Conservation (phyloP, 352 stramenopile species). For the Detonula confervacea region DNA sequence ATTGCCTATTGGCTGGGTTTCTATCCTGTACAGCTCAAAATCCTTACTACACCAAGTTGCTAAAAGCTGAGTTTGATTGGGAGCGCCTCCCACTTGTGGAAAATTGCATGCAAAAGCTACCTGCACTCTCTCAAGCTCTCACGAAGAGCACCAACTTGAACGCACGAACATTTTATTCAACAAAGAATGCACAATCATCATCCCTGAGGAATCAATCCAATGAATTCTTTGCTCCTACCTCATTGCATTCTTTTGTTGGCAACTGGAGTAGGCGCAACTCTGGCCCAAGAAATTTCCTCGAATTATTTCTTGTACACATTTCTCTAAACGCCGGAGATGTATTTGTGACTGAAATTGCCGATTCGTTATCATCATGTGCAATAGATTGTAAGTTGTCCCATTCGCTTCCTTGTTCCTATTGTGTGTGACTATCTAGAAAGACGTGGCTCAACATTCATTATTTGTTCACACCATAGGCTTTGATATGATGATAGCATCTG, state of each 20-base stretch:
- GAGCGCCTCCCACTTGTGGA: slow-evolving; percentile 38
- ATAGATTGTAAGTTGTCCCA: slow-evolving; percentile 60
- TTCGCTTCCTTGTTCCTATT: neutral
- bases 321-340: slow-evolving; percentile 65
- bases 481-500: slow-evolving; percentile 22
- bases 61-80: slow-evolving; percentile 44
- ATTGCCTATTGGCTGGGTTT: slow-evolving; percentile 73
- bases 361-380: slow-evolving; percentile 60
- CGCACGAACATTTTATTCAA: neutral
- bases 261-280: slow-evolving; percentile 67
- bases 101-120: slow-evolving; percentile 11
- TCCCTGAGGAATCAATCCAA: slow-evolving; percentile 13
- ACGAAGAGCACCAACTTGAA: slow-evolving; percentile 6
- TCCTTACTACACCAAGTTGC: slow-evolving; percentile 40
- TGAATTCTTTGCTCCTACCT: slow-evolving; percentile 32
- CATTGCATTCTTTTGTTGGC: slow-evolving; percentile 63
- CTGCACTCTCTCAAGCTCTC: slow-evolving; percentile 3
- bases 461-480: slow-evolving; percentile 42
- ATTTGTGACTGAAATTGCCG: slow-evolving; percentile 58
- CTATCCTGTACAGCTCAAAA: slow-evolving; percentile 65
- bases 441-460: slow-evolving; percentile 17
- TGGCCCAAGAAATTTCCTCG: slow-evolving; percentile 65
- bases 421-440: slow-evolving; percentile 6
- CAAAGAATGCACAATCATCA: slow-evolving; percentile 10
- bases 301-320: slow-evolving; percentile 68